Conservation (phyloP, 768 basidiomycete species). For the Boletus subparvulus region DNA sequence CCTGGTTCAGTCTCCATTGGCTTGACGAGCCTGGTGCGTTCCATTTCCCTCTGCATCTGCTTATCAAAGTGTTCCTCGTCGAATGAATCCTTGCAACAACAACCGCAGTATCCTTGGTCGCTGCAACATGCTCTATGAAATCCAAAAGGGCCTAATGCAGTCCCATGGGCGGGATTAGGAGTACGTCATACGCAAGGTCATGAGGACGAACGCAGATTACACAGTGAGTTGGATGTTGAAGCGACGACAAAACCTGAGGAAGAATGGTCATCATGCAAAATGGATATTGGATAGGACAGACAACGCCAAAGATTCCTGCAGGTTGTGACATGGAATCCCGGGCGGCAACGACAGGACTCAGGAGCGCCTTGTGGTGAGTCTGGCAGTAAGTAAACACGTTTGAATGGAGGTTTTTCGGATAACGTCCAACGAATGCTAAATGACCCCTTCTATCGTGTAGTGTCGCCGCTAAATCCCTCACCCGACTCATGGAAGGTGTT, state of each 20-base stretch:
- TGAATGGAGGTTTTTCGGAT: neutral
- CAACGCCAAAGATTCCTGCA: neutral
- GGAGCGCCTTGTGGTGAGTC: neutral
- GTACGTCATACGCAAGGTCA: neutral
- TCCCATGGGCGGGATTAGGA: neutral
- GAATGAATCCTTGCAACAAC: constrained; percentile 17
- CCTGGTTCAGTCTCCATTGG: constrained; percentile 11
- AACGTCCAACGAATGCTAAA: neutral
- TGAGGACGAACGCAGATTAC: constrained; percentile 14
- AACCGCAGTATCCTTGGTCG: constrained; percentile 18
- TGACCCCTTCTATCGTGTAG: neutral
- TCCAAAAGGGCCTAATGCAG: constrained; percentile 7
- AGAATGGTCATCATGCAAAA: neutral
- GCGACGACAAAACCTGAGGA: constrained; percentile 10
- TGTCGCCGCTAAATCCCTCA: neutral
- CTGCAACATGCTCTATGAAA: constrained; percentile 12
- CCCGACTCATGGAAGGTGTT: neutral
- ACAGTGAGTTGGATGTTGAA: constrained; percentile 11
- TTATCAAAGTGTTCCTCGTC: constrained; percentile 22
- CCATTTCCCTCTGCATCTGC: constrained; percentile 15
- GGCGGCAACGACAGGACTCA: no score
- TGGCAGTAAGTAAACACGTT: neutral
- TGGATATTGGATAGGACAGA: constrained; percentile 2
- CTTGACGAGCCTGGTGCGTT: constrained; percentile 16
- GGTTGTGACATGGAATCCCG: constrained; percentile 7